Evolutionary conservation across 2,329 filamentous ascomycete genomes (phyloP), one percentile per base, ranked within the genome.

Genomic region (Fonsecaea pedrosoi): DNA sequence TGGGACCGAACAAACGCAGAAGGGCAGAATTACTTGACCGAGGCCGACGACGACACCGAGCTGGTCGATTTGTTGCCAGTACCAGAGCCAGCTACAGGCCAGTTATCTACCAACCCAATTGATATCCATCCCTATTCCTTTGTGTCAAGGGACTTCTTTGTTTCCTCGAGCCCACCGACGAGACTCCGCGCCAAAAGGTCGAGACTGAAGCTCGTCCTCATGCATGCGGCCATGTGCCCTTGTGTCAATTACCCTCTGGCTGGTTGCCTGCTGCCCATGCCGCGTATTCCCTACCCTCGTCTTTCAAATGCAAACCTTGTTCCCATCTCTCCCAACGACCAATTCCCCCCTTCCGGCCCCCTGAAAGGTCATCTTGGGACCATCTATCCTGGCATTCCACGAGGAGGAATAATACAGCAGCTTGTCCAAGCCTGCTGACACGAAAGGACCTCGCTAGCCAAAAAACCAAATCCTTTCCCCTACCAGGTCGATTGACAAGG

Each of bases 151-250:
- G 21, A 1, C 21, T 21, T 21, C 21, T 1, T 21, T 21, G 21
- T 21, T 21, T 21, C 21, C 21, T 21, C 21, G 21, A 21, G 21
- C 21, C 21, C 21, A 21, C 21, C 21, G 21, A 21, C 21, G 21
- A 1, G 21, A 1, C 21, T 21, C 21, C 21, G 21, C 21, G 21
- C 21, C 21, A 21, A 21, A 21, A 21, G 21, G 21, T 21, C 1
- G 21, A 21, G 21, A 21, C 1, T 21, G 21, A 21, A 21, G 21
- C 21, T 21, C 21, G 21, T 21, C 21, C 21, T 21, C 21, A 18
- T 10, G 53, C 37, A 25, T 65, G 63, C 1, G 58, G 64, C 64
- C 59, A 54, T 65, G 53, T 54, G 45, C n/a, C n/a, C n/a, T n/a
- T n/a, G n/a, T n/a, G n/a, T n/a, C n/a, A n/a, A n/a, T n/a, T n/a